These are phyloP conservation scores for Eucalyptus pumila DNA, from an alignment of 345 rosid species.

Conservation along the genomic window DNA sequence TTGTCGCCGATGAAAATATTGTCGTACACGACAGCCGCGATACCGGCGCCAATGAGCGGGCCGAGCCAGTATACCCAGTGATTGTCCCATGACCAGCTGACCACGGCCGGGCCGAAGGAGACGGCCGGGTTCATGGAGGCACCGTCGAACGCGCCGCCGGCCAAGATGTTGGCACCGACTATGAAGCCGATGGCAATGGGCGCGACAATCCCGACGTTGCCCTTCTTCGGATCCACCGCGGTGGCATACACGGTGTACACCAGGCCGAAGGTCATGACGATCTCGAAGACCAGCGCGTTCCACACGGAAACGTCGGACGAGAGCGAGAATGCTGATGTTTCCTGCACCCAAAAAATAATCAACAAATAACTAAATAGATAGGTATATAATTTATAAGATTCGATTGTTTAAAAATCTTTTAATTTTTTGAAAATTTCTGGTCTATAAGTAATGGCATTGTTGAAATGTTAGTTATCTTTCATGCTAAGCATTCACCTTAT, in stretches of 20 bases:
- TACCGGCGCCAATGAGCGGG: slow-evolving; percentile 44
- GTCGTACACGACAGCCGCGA: slow-evolving; percentile 46
- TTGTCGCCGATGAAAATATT: slow-evolving; percentile 26
- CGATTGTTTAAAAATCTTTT: not conserved
- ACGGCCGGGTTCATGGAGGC: slow-evolving; percentile 76
- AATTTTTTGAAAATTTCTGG: not conserved
- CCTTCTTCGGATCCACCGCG: slow-evolving; percentile 52
- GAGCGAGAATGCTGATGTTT: slow-evolving; percentile 16
- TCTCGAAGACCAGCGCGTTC: slow-evolving; percentile 54
- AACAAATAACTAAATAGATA: not conserved
- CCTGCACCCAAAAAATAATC: not conserved
- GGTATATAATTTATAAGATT: not conserved
- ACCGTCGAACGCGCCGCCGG: slow-evolving; percentile 27
- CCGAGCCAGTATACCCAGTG: slow-evolving; percentile 77
- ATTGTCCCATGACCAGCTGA: slow-evolving; percentile 57
- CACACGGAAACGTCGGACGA: slow-evolving; percentile 20
- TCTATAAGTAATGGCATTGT: not conserved
- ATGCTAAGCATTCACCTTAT: not conserved
- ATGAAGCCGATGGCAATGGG: slow-evolving; percentile 28
- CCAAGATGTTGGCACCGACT: slow-evolving; percentile 28
- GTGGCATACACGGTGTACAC: slow-evolving; percentile 66
- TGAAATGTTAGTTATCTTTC: not conserved
- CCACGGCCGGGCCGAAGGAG: slow-evolving; percentile 65
- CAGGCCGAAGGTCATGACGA: slow-evolving; percentile 61
- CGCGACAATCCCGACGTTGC: slow-evolving; percentile 15